Evolutionary conservation across 768 basidiomycete genomes (phyloP), one percentile per base, ranked within the genome.

Genomic region (Termitomyces sp.): DNA sequence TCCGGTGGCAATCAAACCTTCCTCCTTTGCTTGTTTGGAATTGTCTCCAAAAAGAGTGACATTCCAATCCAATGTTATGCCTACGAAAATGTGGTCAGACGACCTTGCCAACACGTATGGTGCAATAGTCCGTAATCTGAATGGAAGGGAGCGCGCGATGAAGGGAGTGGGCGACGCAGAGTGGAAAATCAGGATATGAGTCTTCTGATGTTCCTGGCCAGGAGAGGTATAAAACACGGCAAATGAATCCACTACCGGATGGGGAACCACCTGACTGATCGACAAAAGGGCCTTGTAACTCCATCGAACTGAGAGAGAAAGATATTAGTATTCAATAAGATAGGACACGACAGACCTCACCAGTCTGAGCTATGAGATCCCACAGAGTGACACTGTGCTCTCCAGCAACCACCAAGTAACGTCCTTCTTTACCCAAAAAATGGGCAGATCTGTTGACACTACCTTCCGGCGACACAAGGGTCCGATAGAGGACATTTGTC

Each of bases 381-480:
- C 91, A 93, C 45, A 91, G 66, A 42, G 81, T 72, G 28, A 91
- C 62, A 48, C 79, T 77, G 45, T 69, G 66, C 12, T 65, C 64
- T 21, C 83, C 80, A 1, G 69, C 65, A 55, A 83, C 75, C 14
- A 77, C 83, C 26, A 97, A 65, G 70, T 85, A 88, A 51, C 88
- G 83, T n/a, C 89, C 87, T 38, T 75, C 76, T 22, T 63, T 65
- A 2, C 93, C 92, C 32, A 93, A 71, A 64, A 96, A 97, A 46
- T 80, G 75, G 22, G 76, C 72, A 35, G 73, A 76, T 22, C 63
- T 68, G 26, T 76, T 73, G 21, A 61, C 66, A 56, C 68, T 70
- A 53, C 79, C 82, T 56, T 81, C 82, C 38, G 83, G 80, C 40
- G 75, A 76, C 26, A 79, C 77, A 57, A 93, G 73, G 0, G 81